Percentiles rank a stretch among this genome's conserved stretches.
phyloP scores from a whole-genome alignment of 768 basidiomycete genomes.

The Termitomyces sp. region DNA sequence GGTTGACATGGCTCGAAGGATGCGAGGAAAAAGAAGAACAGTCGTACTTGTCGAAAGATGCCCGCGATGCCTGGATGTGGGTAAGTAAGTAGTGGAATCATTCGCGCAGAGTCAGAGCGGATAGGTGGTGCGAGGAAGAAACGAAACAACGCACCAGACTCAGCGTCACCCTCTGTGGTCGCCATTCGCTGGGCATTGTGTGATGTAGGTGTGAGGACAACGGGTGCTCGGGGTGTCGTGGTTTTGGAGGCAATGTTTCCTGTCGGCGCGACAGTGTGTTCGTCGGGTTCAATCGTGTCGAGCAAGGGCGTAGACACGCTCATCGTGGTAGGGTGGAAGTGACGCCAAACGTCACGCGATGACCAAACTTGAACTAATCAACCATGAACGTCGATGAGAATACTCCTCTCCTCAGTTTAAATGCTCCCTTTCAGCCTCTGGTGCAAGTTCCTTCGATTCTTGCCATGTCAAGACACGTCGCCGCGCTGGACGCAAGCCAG shows the following conservation, averaged over 20 bases:
- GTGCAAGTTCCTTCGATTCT: conserved; percentile 11
- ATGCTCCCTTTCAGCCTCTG: neutral
- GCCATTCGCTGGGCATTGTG: conserved; percentile 38
- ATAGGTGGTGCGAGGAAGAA: neutral
- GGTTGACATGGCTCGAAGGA: conserved; percentile 1
- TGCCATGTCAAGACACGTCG: conserved; percentile 14
- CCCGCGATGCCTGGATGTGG: conserved; percentile 55
- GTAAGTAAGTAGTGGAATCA: no score
- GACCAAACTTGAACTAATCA: conserved; percentile 4
- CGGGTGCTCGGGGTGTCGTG: conserved; percentile 29
- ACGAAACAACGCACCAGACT: conserved; percentile 65
- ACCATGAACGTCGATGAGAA: conserved; percentile 11
- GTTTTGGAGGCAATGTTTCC: conserved; percentile 29
- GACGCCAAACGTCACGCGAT: neutral
- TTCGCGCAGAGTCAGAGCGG: neutral
- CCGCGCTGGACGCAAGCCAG: conserved; percentile 15
- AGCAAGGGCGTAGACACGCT: conserved; percentile 60
- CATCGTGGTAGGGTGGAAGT: conserved; percentile 19
- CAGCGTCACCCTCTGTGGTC: conserved; percentile 59
- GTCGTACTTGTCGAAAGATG: conserved; percentile 67
- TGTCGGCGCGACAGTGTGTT: conserved; percentile 33
- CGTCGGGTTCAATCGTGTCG: conserved; percentile 86
- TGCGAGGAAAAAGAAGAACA: neutral
- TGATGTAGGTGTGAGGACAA: conserved; percentile 55
- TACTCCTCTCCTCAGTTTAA: conserved; percentile 15